Conservation (phyloP, 2,329 filamentous ascomycete genomes). For the Lecanosticta acicola region DNA sequence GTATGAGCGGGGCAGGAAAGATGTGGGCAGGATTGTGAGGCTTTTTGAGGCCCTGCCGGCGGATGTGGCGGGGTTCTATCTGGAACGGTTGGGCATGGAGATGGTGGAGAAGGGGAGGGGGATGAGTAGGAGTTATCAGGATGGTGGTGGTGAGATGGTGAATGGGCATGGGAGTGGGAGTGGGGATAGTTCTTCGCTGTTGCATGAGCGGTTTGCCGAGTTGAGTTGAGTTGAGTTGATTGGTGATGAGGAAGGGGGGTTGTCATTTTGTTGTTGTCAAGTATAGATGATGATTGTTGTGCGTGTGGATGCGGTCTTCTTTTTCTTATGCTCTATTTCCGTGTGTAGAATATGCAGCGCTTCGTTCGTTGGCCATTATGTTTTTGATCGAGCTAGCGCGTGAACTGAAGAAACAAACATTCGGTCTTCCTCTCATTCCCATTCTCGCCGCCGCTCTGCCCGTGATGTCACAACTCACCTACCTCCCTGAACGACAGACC, state of each 20-base stretch:
- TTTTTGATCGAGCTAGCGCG: too few relatives aligned
- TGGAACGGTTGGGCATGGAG: constrained; percentile 66
- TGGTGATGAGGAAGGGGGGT: not conserved
- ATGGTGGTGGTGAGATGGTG: not conserved
- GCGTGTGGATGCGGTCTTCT: too few relatives aligned
- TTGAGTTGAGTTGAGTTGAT: not conserved
- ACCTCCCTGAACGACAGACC: too few relatives aligned
- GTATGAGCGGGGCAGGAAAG: constrained; percentile 73
- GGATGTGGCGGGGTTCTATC: constrained; percentile 68
- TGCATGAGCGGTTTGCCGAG: constrained; percentile 4
- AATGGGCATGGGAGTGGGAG: not conserved
- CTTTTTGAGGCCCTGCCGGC: constrained; percentile 60
- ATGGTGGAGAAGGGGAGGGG: constrained; percentile 39
- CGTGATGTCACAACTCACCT: too few relatives aligned
- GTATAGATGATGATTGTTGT: too few relatives aligned
- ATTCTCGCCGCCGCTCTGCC: too few relatives aligned
- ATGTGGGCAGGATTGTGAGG: constrained; percentile 61
- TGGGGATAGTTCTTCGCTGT: not conserved
- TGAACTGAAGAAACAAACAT: too few relatives aligned
- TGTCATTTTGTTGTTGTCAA: too few relatives aligned
- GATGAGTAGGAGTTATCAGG: constrained; percentile 6
- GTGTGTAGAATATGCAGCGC: too few relatives aligned
- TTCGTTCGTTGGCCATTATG: too few relatives aligned
- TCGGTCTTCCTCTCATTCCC: too few relatives aligned
- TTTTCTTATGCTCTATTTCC: too few relatives aligned